These are phyloP conservation scores for Aspergillus neotritici DNA, from an alignment of 2,329 filamentous ascomycete species.

Conservation along the genomic window DNA sequence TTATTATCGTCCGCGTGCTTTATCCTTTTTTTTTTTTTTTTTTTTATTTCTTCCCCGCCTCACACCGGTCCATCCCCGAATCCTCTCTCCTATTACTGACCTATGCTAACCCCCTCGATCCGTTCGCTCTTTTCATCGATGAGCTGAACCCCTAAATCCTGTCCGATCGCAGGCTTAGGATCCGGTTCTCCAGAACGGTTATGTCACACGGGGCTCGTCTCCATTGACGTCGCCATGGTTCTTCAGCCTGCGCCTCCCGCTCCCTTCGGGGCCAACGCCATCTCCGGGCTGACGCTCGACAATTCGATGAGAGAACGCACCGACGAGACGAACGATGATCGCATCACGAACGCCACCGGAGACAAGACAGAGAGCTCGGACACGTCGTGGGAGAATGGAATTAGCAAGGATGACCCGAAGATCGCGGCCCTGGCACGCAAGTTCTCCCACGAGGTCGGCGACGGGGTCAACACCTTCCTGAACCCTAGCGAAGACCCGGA, in stretches of 20 bases:
- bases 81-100: neutral
- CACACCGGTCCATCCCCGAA: neutral
- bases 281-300: constrained; percentile 6
- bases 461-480: constrained; percentile 33
- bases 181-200: too few relatives aligned
- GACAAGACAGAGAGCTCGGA: constrained; percentile 21
- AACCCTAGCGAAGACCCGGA: constrained; percentile 29
- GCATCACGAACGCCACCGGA: neutral
- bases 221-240: constrained; percentile 3
- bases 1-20: too few relatives aligned
- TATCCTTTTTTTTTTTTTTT: neutral
- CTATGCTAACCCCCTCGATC: neutral
- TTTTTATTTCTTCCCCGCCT: neutral
- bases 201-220: neutral
- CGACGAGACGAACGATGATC: constrained; percentile 1
- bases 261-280: constrained; percentile 13
- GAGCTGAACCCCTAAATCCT: neutral
- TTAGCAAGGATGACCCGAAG: constrained; percentile 19
- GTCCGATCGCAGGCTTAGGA: too few relatives aligned
- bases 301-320: constrained; percentile 6
- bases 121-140: neutral
- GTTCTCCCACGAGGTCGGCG: constrained; percentile 20
- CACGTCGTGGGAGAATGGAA: constrained; percentile 21
- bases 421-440: constrained; percentile 27
- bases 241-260: constrained; percentile 14